Base-by-base conservation (phyloP, 148 eudicot species). In the Fallopia convolvulus region DNA sequence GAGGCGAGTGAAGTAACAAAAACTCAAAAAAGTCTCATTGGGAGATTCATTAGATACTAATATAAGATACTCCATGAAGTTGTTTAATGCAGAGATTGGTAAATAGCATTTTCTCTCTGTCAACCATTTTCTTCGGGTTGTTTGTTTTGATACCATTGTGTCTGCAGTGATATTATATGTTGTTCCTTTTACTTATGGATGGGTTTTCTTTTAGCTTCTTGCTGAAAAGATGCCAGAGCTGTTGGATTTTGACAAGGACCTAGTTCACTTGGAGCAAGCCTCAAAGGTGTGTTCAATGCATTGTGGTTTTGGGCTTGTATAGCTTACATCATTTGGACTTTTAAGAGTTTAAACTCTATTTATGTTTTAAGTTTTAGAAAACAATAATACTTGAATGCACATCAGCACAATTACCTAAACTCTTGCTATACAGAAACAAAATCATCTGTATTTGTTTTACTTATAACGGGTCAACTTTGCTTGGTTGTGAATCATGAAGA, bases 211-310 rank as follows among this genome's bases (percentile, higher is more conserved):
- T 75, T 76, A 94, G 97, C 89, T 95, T 70, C 83, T 95, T 75
- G 91, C 96, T 30, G 99, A 95, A 80, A 90, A 93, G 80, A 84
- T 91, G 92, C 93, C 98, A 5, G 97, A 89, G 65, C 85, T 95
- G 83, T 87, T 95, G 82, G 97, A 95, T 87, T 95, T 93, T 80
- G 91, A 85, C 78, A 93, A 93, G 91, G 99, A 93, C 85, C 90
- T 95, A 72, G 83, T 61, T 79, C 93, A 95, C 83, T 83, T 95
- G 78, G 99, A 95, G 83, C 94, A 91, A 42, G 98, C 98, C 79
- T 95, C 99, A 13, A 95, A 95, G 97, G 99, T 95, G 79, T 78
- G 88, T 47, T 20, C 68, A 6, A 4, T 33, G 44, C 20, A 14
- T 23, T 68, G 72, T 2, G 9, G 70, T 33, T 68, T 68, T 36